A percentile compares a stretch with the other conserved stretches of the same genome.
These are phyloP conservation scores for Globisporangium uncinulatum DNA, from an alignment of 352 stramenopile species.

Conservation along the genomic window DNA sequence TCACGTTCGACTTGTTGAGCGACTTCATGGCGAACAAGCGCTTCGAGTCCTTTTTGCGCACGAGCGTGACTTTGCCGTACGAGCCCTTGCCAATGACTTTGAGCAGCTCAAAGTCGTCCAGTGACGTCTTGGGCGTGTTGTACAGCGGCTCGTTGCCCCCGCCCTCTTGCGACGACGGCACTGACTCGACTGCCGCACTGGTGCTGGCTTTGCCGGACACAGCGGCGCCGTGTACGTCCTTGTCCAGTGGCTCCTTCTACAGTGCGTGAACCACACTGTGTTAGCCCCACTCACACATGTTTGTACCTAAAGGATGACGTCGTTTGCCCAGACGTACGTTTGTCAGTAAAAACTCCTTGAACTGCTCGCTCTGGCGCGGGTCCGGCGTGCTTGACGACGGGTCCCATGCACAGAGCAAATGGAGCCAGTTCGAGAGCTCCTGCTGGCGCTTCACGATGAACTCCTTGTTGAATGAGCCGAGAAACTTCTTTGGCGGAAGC, in stretches of 20 bases:
- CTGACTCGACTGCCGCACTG: background rate
- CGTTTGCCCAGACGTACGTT: conserved; percentile 34
- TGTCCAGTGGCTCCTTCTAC: conserved; percentile 75
- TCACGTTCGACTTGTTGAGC: conserved; percentile 89
- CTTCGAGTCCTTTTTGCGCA: conserved; percentile 78
- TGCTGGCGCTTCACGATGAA: conserved; percentile 88
- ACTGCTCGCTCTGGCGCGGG: conserved; percentile 63
- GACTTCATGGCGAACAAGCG: conserved; percentile 84
- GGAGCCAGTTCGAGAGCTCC: conserved; percentile 83
- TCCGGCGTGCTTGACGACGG: conserved; percentile 52
- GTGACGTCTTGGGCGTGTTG: conserved; percentile 84
- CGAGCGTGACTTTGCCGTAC: conserved; percentile 89
- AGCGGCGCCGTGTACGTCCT: conserved; percentile 33
- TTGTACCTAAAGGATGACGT: too few species aligned
- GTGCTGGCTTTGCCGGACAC: conserved; percentile 18
- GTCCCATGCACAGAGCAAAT: conserved; percentile 75
- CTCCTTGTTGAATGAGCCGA: conserved; percentile 87
- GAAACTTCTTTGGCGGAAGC: conserved; percentile 85
- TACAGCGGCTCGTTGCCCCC: conserved; percentile 53
- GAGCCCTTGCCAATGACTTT: conserved; percentile 91
- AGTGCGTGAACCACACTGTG: too few species aligned
- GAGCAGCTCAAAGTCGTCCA: conserved; percentile 91
- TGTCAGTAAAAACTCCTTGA: conserved; percentile 74
- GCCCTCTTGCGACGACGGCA: conserved; percentile 13
- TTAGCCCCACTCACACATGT: too few species aligned